phyloP scores from a whole-genome alignment of 345 rosid genomes.

The Acer saccharum region DNA sequence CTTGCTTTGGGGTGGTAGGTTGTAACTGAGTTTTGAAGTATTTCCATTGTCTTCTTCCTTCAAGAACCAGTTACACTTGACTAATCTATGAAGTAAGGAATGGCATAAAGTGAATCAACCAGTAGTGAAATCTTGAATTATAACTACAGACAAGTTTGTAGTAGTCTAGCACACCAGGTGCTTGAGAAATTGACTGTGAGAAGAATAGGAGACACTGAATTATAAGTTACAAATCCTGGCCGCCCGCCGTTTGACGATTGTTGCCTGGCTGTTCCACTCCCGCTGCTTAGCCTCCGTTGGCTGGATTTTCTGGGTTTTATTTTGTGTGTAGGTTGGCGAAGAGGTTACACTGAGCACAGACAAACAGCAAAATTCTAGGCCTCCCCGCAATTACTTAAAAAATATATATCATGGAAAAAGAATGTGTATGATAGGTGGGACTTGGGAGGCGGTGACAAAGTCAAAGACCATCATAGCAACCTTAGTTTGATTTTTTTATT shows the following conservation, averaged over 20 bases:
- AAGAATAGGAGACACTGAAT: constrained; percentile 3
- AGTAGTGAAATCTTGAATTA: background rate
- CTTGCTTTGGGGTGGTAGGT: background rate
- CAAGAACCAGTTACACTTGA: background rate
- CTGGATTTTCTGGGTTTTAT: no score
- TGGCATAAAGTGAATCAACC: background rate
- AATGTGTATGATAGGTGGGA: no score
- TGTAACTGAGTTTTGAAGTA: constrained; percentile 13
- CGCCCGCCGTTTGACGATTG: no score
- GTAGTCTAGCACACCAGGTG: background rate
- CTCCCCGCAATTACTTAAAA: constrained; percentile 21
- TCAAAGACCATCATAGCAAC: no score
- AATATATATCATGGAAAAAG: no score
- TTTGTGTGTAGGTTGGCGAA: background rate
- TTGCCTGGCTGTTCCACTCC: no score
- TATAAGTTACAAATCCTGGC: no score
- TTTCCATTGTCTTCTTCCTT: constrained; percentile 2
- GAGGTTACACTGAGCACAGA: constrained; percentile 19
- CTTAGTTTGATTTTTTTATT: no score
- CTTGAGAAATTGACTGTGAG: constrained; percentile 13
- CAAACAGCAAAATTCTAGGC: constrained; percentile 12
- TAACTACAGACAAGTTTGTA: no score
- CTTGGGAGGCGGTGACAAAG: no score
- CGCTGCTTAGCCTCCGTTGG: no score
- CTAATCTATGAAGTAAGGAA: background rate